Base-by-base conservation (phyloP, 176 grass and related monocot species). In the Carex myosuroides region DNA sequence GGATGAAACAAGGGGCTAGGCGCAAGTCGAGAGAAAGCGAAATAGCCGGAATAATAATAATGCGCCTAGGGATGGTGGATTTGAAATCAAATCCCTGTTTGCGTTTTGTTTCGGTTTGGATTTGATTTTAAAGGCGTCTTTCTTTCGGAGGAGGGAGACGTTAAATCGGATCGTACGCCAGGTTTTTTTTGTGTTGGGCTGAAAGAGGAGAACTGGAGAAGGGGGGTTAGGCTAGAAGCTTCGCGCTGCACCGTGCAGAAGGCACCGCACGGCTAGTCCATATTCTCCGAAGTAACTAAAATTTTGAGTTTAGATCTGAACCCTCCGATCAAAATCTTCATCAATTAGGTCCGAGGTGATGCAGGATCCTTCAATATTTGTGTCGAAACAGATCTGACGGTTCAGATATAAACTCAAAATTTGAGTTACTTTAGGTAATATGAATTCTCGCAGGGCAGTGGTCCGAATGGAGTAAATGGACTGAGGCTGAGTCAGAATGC, bases 1-100 rank as follows among this genome's bases (percentile, higher is more conserved):
- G 11, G 29, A 60, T 10, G 10, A n/a, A 52, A 83, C 3, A 17
- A 78, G 10, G 50, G 24, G 37, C 17, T 13, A 81, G 35, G 78
- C 78, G 55, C 78, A 81, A 57, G 78, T 81, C 30, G 62, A 83
- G 42, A 52, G 24, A 66, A 53, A 13, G 81, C 81, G 81, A 68
- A 60, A 83, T 18, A 68, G 2, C 17, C 81, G 62, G 62, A 13
- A 8, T n/a, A 3, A 70, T 1, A 79, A 81, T 3, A 60, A 81
- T 82, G 60, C 60, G 42, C 60, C 63, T 64, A 48, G 56, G 58
- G 14, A 63, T 12, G 58, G 78, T 44, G 39, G 79, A 81, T 30
- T 42, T 24, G 54, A 81, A 39, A 81, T 78, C 6, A 56, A 55
- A 24, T 54, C 50, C 13, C 73, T 6, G 13, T 14, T 77, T 77